Evolutionary conservation across 352 stramenopile species (phyloP).

Genomic region (Phytophthora megakarya): DNA sequence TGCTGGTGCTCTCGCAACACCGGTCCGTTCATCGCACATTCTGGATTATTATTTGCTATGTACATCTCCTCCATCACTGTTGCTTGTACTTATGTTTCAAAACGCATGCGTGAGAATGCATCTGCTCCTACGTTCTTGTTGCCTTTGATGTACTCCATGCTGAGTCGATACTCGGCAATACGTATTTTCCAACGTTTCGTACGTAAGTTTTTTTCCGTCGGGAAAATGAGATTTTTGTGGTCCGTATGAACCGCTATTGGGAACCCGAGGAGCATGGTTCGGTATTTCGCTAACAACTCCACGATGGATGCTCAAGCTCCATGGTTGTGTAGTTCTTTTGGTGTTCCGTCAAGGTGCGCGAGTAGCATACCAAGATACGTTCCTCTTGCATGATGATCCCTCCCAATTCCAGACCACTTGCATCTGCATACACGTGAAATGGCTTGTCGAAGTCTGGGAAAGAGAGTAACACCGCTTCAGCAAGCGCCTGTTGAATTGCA

Average conservation of each 20-base stretch:
- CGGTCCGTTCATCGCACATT: too few species aligned
- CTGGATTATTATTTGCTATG: too few species aligned
- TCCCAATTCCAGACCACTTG: constrained; percentile 1
- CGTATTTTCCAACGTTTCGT: constrained; percentile 8
- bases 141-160: background rate
- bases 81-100: too few species aligned
- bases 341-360: background rate
- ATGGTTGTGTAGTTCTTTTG: constrained; percentile 12
- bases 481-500: too few species aligned
- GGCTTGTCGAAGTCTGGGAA: too few species aligned
- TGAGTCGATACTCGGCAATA: background rate
- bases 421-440: background rate
- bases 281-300: background rate
- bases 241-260: background rate
- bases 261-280: constrained; percentile 11
- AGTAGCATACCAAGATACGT: background rate
- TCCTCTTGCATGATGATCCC: background rate
- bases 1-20: too few species aligned
- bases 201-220: background rate
- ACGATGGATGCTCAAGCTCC: constrained; percentile 1
- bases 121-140: background rate
- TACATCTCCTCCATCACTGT: too few species aligned
- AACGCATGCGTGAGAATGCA: background rate
- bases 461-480: too few species aligned
- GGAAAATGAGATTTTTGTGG: constrained; percentile 9